phyloP scores from a whole-genome alignment of 78 protist genomes.

The Tieghemostelium lacteum region DNA sequence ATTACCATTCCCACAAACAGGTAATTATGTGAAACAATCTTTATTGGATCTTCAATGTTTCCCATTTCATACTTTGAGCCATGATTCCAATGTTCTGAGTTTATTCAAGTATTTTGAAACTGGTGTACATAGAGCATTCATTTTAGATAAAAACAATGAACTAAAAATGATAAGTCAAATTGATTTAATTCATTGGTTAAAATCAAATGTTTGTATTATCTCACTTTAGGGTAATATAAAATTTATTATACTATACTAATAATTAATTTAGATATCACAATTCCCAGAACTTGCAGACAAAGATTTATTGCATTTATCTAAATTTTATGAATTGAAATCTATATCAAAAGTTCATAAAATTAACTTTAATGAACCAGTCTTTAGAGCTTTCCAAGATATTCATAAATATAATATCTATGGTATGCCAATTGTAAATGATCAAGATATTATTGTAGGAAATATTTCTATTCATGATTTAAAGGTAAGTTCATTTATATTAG shows the following conservation, averaged over 20 bases:
- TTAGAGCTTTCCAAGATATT: conserved; percentile 34
- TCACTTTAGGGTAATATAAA: background rate
- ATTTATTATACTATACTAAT: background rate
- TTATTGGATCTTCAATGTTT: background rate
- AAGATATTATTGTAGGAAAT: conserved; percentile 40
- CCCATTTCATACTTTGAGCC: conserved; percentile 35
- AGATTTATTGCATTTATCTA: no score
- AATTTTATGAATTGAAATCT: conserved; percentile 9
- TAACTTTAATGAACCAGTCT: conserved; percentile 15
- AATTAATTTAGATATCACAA: background rate
- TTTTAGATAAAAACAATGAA: conserved; percentile 62
- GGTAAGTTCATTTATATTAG: background rate
- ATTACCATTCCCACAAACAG: conserved; percentile 64
- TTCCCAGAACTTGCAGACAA: no score
- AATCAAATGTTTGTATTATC: conserved; percentile 14
- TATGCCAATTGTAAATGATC: conserved; percentile 59
- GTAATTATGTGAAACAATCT: background rate
- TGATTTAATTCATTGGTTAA: conserved; percentile 29
- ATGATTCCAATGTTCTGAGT: conserved; percentile 19
- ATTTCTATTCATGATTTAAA: conserved; percentile 50
- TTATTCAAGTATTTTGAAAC: conserved; percentile 59
- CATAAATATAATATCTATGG: conserved; percentile 62
- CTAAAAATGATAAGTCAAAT: conserved; percentile 60
- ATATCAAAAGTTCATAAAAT: conserved; percentile 58
- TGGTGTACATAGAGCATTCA: conserved; percentile 71